Evolutionary conservation across 768 basidiomycete genomes (phyloP).

Genomic region (Suillus hirtellus): DNA sequence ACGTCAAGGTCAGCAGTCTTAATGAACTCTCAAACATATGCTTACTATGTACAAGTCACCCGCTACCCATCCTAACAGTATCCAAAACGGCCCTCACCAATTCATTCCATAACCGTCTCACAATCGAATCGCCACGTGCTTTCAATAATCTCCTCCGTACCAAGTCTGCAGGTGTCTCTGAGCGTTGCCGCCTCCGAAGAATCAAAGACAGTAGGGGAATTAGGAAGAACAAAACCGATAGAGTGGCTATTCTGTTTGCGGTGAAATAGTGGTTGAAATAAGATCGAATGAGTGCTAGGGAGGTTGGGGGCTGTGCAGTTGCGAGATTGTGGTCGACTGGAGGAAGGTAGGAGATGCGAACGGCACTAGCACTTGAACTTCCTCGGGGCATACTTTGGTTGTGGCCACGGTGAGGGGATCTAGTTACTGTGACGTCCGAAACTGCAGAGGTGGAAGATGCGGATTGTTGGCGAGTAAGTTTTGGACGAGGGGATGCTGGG

Average conservation of each 20-base stretch:
- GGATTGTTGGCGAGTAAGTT: conserved; percentile 17
- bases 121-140: too few species aligned
- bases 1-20: too few species aligned
- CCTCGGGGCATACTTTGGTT: conserved; percentile 14
- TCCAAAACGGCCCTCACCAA: too few species aligned
- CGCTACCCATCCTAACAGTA: too few species aligned
- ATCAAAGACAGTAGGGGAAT: too few species aligned
- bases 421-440: conserved; percentile 30
- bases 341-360: conserved; percentile 15
- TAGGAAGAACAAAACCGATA: conserved; percentile 42
- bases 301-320: conserved; percentile 21
- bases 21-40: too few species aligned
- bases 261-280: conserved; percentile 50
- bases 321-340: conserved; percentile 12
- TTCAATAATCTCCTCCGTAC: too few species aligned
- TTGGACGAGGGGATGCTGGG: conserved; percentile 35
- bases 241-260: conserved; percentile 46
- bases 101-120: too few species aligned
- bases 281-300: conserved; percentile 47
- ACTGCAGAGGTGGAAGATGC: conserved; percentile 25
- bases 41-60: too few species aligned
- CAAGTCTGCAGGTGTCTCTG: too few species aligned
- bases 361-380: conserved; percentile 18
- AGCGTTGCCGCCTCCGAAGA: too few species aligned
- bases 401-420: conserved; percentile 10